phyloP scores from a whole-genome alignment of 768 basidiomycete genomes.

The Agrocybe praecox region DNA sequence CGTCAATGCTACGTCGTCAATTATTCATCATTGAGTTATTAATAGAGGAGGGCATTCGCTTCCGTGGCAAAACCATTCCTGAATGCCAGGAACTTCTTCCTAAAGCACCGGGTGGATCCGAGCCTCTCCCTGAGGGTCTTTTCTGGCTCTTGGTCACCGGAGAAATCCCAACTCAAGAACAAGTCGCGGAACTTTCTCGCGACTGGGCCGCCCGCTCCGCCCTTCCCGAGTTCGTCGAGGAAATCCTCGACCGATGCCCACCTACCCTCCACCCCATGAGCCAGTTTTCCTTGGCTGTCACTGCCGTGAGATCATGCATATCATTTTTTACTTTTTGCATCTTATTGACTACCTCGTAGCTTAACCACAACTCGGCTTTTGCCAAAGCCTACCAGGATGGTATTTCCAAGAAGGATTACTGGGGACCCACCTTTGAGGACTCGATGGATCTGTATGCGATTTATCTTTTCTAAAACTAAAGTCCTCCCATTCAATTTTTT shows the following conservation, averaged over 20 bases:
- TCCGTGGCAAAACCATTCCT: slow-evolving; percentile 95
- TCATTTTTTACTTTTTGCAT: neutral
- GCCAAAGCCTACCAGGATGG: slow-evolving; percentile 94
- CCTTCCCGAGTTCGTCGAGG: slow-evolving; percentile 95
- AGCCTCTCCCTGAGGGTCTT: slow-evolving; percentile 91
- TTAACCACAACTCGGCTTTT: slow-evolving; percentile 96
- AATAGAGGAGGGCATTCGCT: slow-evolving; percentile 94
- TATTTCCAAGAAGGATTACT: slow-evolving; percentile 94
- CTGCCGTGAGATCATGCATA: slow-evolving; percentile 60
- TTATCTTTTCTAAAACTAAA: neutral
- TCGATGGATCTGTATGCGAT: slow-evolving; percentile 84
- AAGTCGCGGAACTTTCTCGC: slow-evolving; percentile 81
- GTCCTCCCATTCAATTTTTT: slow-evolving; percentile 4
- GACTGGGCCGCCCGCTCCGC: slow-evolving; percentile 95
- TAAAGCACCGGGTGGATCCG: slow-evolving; percentile 84
- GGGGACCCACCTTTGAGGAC: slow-evolving; percentile 92
- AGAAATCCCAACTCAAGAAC: slow-evolving; percentile 89
- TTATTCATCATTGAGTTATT: slow-evolving; percentile 3
- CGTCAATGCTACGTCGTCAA: neutral
- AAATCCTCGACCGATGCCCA: slow-evolving; percentile 91
- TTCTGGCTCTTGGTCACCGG: slow-evolving; percentile 97
- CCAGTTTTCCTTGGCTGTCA: slow-evolving; percentile 95
- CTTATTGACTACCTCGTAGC: slow-evolving; percentile 43
- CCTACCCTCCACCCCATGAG: slow-evolving; percentile 98
- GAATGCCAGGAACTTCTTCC: slow-evolving; percentile 87